These are phyloP conservation scores for Fusarium nematophilum DNA, from an alignment of 2,329 filamentous ascomycete genomes.

Conservation along the genomic window DNA sequence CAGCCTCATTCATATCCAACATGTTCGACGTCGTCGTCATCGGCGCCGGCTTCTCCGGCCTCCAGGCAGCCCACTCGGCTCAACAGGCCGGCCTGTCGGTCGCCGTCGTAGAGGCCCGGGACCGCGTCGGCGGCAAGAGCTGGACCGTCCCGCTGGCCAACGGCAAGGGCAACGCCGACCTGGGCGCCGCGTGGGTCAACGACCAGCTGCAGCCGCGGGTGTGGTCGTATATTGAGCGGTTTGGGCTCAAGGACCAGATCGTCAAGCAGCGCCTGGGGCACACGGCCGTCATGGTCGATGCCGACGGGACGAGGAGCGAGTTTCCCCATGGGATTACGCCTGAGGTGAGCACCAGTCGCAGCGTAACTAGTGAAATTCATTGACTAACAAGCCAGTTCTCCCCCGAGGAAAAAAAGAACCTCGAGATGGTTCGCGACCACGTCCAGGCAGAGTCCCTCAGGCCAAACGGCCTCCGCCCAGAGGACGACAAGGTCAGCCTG, in stretches of 20 bases:
- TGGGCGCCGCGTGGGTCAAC: slow-evolving; percentile 71
- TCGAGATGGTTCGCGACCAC: slow-evolving; percentile 50
- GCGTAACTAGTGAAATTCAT: no score
- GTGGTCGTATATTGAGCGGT: slow-evolving; percentile 53
- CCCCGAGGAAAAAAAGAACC: slow-evolving; percentile 46
- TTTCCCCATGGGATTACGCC: slow-evolving; percentile 39
- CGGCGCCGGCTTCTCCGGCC: slow-evolving; percentile 57
- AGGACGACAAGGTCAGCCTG: slow-evolving; percentile 49
- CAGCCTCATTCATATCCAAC: neutral
- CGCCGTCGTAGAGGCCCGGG: slow-evolving; percentile 61
- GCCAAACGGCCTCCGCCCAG: slow-evolving; percentile 21
- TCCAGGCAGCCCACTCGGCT: slow-evolving; percentile 51
- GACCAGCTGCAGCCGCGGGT: slow-evolving; percentile 63
- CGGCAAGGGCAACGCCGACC: slow-evolving; percentile 56
- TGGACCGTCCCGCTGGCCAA: slow-evolving; percentile 50
- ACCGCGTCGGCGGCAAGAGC: slow-evolving; percentile 65
- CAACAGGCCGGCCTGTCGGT: slow-evolving; percentile 51
- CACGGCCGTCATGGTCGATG: slow-evolving; percentile 54
- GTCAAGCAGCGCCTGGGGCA: slow-evolving; percentile 61
- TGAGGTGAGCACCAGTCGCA: slow-evolving; percentile 21
- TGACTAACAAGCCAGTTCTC: slow-evolving; percentile 41
- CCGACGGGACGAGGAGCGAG: slow-evolving; percentile 45
- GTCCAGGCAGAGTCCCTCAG: slow-evolving; percentile 49
- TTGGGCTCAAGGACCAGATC: slow-evolving; percentile 51
- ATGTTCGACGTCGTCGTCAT: slow-evolving; percentile 52